phyloP scores from a whole-genome alignment of 306 rosid species.

The Cicer cuneatum region DNA sequence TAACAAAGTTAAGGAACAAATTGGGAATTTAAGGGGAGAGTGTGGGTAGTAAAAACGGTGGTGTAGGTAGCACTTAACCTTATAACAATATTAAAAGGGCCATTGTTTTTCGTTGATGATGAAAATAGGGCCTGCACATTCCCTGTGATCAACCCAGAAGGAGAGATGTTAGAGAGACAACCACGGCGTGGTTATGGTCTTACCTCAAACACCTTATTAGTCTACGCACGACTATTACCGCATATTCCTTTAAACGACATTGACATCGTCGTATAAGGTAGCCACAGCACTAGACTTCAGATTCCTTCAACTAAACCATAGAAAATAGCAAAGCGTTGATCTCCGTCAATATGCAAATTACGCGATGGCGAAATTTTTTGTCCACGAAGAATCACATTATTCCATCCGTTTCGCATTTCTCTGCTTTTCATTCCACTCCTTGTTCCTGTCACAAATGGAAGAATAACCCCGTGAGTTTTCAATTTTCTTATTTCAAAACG shows the following conservation, averaged over 20 bases:
- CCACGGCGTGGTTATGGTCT: constrained; percentile 8
- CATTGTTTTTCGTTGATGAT: too few species aligned
- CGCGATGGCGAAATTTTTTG: constrained; percentile 61
- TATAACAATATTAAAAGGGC: too few species aligned
- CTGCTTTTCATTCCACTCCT: constrained; percentile 72
- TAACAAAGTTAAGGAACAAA: too few species aligned
- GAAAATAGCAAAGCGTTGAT: neutral
- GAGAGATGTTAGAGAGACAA: constrained; percentile 4
- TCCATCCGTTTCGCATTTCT: constrained; percentile 47
- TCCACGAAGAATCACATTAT: constrained; percentile 52
- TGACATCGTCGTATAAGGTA: constrained; percentile 22
- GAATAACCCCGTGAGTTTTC: constrained; percentile 57
- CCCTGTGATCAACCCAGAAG: too few species aligned
- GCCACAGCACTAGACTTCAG: neutral
- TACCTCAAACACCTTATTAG: constrained; percentile 19
- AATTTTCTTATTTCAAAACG: neutral
- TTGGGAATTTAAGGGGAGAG: too few species aligned
- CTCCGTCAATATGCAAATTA: constrained; percentile 54
- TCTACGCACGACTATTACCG: neutral
- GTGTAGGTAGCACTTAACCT: too few species aligned
- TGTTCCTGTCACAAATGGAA: constrained; percentile 57
- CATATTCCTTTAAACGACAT: constrained; percentile 23
- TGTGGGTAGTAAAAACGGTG: too few species aligned
- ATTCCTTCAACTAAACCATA: constrained; percentile 4
- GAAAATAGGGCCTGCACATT: too few species aligned